Percentiles rank a stretch among this genome's conserved stretches.
Evolutionary conservation across 257 asterid species (phyloP).

Genomic region (Thymus quinquecostatus): DNA sequence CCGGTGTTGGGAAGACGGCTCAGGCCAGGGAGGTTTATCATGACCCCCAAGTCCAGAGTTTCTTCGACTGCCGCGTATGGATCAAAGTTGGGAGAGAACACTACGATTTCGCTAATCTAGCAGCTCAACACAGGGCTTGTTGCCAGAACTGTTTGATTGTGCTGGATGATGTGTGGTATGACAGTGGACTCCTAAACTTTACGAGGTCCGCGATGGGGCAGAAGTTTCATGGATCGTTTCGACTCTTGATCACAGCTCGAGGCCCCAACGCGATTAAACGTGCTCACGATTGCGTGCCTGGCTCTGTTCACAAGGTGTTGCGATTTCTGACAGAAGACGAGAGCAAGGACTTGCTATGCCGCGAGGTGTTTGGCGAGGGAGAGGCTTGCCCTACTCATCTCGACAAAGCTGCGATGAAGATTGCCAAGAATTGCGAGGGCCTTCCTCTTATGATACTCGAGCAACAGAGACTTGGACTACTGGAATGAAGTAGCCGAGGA

Average conservation of each 20-base stretch:
- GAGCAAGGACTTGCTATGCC: too few relatives aligned
- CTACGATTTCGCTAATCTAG: too few relatives aligned
- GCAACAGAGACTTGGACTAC: background rate
- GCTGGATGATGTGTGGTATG: too few relatives aligned
- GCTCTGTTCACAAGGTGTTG: too few relatives aligned
- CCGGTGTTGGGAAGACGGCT: slow-evolving; percentile 23
- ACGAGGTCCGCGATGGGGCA: too few relatives aligned
- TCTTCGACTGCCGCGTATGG: background rate
- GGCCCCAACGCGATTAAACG: background rate
- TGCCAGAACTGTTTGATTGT: too few relatives aligned
- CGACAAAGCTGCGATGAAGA: background rate
- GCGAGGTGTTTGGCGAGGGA: background rate
- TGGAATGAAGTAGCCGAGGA: background rate
- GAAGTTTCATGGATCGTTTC: too few relatives aligned
- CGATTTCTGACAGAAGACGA: too few relatives aligned
- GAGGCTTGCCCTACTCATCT: background rate
- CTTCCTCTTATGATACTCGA: background rate
- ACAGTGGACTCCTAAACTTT: too few relatives aligned
- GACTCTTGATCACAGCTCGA: slow-evolving; percentile 35
- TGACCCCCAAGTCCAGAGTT: background rate
- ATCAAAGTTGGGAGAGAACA: too few relatives aligned
- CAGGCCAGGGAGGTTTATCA: background rate
- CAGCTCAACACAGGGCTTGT: too few relatives aligned
- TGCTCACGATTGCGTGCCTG: too few relatives aligned
- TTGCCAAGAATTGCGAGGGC: background rate